Base-by-base conservation (phyloP, 129 eudicot species). In the Flaveria bidentis region DNA sequence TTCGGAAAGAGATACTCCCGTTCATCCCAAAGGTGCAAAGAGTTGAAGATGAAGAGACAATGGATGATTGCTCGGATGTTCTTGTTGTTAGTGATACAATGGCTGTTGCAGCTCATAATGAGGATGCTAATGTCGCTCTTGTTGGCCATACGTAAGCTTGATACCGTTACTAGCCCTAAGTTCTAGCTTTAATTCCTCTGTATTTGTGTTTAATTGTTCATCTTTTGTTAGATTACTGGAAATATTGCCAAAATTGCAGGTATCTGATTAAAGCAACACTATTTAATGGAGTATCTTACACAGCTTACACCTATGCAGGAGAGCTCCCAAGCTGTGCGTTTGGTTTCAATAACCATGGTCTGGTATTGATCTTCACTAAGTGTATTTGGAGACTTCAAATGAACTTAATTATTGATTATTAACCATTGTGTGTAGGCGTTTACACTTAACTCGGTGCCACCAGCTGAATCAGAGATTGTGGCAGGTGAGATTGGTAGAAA, bases 301-400 rank as follows among this genome's bases (percentile, higher is more conserved):
- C 96, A 17, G 99, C 99, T 49, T 94, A 94, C 81, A 91, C 97
- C 13, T 94, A 94, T 65, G 99, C 99, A 17, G 98, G 98, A 26
- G 99, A 94, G 85, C 96, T 94, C 26, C 99, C 97, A 1, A 94
- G 99, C 86, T 91, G 99, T 56, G 99, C 97, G 1, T 94, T 91
- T 73, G 99, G 96, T 58, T 94, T 91, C 74, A 94, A 94, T 72
- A 89, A 65, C 81, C 86, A 71, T 61, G 99, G 99, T 72, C 69
- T 94, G 97, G 98, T 94, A 89, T 15, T 64, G 67, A 72, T 53
- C 30, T 8, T 23, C 11, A 67, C 20, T 47, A 12, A 13, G 13
- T 49, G 53, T n/a, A 49, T 49, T 49, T 49, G 67, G 70, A 55
- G 22, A 22, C 52, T 39, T 25, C 39, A 15, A 17, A 79, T 26